These are phyloP conservation scores for Talaromyces liani DNA, from an alignment of 495 filamentous ascomycete species.

Conservation along the genomic window DNA sequence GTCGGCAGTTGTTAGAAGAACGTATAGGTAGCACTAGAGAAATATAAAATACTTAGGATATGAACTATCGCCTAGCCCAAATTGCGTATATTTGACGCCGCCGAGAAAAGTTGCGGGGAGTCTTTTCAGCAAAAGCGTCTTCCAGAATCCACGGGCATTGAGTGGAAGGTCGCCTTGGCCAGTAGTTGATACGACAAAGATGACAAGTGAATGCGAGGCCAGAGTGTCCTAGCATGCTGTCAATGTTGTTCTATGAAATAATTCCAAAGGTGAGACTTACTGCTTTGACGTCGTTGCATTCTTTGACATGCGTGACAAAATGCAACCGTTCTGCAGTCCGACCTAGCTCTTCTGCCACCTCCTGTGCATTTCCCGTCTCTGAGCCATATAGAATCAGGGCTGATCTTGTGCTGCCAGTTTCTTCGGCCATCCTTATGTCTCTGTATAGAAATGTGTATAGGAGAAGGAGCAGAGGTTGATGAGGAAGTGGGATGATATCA, in stretches of 20 bases:
- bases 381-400: conserved; percentile 85
- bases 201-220: conserved; percentile 49
- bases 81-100: conserved; percentile 65
- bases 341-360: conserved; percentile 78
- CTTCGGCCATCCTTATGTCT: not conserved
- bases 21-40: not conserved
- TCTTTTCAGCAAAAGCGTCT: conserved; percentile 66
- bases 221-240: conserved; percentile 32
- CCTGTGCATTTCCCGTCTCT: conserved; percentile 89
- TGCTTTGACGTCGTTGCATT: conserved; percentile 68
- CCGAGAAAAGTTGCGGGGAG: conserved; percentile 63
- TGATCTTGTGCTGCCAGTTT: conserved; percentile 29
- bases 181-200: conserved; percentile 84
- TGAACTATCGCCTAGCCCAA: conserved; percentile 90
- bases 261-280: conserved; percentile 31
- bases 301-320: conserved; percentile 64
- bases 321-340: conserved; percentile 63
- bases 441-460: not conserved
- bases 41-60: conserved; percentile 65
- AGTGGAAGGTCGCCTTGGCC: conserved; percentile 88
- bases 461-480: not conserved
- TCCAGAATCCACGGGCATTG: conserved; percentile 80
- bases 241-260: not conserved
- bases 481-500: not conserved
- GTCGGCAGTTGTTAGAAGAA: not conserved